Percentiles rank a stretch among this genome's conserved stretches.
phyloP scores from a whole-genome alignment of 257 asterid species.

The Mentha longifolia region DNA sequence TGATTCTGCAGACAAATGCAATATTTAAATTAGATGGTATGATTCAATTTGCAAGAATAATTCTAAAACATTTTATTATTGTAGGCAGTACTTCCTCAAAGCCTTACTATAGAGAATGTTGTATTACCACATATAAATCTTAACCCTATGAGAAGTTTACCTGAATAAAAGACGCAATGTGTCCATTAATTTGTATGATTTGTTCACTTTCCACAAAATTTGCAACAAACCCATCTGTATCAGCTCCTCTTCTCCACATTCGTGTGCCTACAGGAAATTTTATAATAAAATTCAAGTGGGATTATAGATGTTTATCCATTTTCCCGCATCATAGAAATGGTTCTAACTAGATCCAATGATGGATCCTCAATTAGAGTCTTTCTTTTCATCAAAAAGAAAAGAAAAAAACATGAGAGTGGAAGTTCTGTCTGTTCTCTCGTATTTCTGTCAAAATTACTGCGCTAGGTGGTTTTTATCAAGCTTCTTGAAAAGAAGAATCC shows the following conservation, averaged over 20 bases:
- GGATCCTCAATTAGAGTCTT: neutral
- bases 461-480: neutral
- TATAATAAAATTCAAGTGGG: constrained; percentile 28
- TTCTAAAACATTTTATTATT: constrained; percentile 26
- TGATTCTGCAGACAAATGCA: neutral
- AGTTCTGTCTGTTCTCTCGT: neutral
- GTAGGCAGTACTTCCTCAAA: constrained; percentile 21
- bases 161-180: constrained; percentile 93
- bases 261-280: constrained; percentile 72
- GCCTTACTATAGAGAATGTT: constrained; percentile 14
- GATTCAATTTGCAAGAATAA: constrained; percentile 29
- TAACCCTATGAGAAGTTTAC: constrained; percentile 41
- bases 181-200: constrained; percentile 76
- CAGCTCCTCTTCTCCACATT: constrained; percentile 99
- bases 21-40: neutral
- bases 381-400: neutral
- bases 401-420: neutral
- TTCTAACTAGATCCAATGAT: neutral
- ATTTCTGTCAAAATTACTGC: constrained; percentile 17
- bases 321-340: neutral
- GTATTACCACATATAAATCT: constrained; percentile 16
- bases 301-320: constrained; percentile 17
- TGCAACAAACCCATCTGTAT: constrained; percentile 98
- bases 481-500: neutral
- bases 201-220: constrained; percentile 99